Evolutionary conservation across 176 grass and related monocot species (phyloP), one percentile per base, ranked within the genome.

Genomic region (Musa troglodytarum): DNA sequence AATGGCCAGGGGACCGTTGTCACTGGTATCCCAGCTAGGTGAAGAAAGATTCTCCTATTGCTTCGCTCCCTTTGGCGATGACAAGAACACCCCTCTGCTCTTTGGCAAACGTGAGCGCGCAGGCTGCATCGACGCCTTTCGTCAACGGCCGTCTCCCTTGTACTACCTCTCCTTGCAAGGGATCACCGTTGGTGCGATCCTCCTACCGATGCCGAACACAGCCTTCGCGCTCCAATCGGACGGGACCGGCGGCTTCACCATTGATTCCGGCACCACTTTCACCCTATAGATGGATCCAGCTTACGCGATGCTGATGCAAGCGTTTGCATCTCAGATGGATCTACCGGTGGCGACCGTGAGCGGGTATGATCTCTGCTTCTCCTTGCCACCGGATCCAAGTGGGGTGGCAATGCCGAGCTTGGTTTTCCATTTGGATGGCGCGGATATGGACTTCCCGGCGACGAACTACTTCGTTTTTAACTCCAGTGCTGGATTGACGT

Each of bases 341-440:
- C 78, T 92, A 52, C 86, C 54, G 81, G 70, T 15, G 88, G 86
- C 61, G 79, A 83, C 0, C 78, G 78, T 65, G 83, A 89, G 89
- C 15, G 86, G 86, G 1, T 76, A 86, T 2, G 63, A 79, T 28
- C 79, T 88, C 23, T 96, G 92, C 86, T 95, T 96, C 75, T 69
- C 71, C 8, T 61, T 43, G 34, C 13, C 54, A 80, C 66, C 1
- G 71, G 81, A 21, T 56, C n/a, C 75, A 61, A 4, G 66, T 19
- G 2, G 68, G 78, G 78, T 10, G 34, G 4, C 34, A 14, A 49
- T 88, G 79, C 92, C 92, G 51, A 64, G 64, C 1, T 10, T 95
- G 50, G 77, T 83, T 28, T 54, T 96, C 69, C 88, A 96, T 43
- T 87, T 96, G 59, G 75, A 70, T 79, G 83, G 88, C 8, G 83